Conservation (phyloP, 2,329 filamentous ascomycete species). For the Colletotrichum sp. region DNA sequence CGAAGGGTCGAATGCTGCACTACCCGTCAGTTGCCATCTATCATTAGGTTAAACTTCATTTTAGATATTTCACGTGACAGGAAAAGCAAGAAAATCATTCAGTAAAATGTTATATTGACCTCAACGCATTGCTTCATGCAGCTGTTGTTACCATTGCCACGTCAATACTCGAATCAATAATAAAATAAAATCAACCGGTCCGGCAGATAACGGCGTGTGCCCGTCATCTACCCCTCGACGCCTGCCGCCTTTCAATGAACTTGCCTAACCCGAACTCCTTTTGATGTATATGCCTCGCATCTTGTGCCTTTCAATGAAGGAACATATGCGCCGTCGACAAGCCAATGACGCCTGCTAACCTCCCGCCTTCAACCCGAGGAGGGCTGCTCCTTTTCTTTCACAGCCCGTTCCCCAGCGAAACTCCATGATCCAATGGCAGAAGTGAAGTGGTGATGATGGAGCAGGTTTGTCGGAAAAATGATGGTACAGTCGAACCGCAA, state of each 20-base stretch:
- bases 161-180: background rate
- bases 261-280: slow-evolving; percentile 45
- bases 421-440: background rate
- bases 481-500: slow-evolving; percentile 13
- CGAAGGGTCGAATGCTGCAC: background rate
- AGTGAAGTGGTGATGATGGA: background rate
- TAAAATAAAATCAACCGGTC: slow-evolving; percentile 24
- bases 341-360: slow-evolving; percentile 14
- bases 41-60: background rate
- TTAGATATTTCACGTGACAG: background rate
- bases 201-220: background rate
- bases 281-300: slow-evolving; percentile 49
- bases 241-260: slow-evolving; percentile 8
- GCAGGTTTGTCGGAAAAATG: slow-evolving; percentile 11
- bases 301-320: slow-evolving; percentile 11
- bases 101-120: background rate
- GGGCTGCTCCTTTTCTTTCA: slow-evolving; percentile 1
- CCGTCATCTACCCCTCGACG: slow-evolving; percentile 10
- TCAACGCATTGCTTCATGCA: slow-evolving; percentile 18
- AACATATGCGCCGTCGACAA: slow-evolving; percentile 5
- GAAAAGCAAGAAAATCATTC: background rate
- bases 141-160: slow-evolving; percentile 22
- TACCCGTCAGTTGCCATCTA: rapidly evolving
- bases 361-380: background rate
- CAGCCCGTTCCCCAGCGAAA: background rate